Base-by-base conservation (phyloP, 2,329 filamentous ascomycete genomes). In the Microcyclosporella mali region DNA sequence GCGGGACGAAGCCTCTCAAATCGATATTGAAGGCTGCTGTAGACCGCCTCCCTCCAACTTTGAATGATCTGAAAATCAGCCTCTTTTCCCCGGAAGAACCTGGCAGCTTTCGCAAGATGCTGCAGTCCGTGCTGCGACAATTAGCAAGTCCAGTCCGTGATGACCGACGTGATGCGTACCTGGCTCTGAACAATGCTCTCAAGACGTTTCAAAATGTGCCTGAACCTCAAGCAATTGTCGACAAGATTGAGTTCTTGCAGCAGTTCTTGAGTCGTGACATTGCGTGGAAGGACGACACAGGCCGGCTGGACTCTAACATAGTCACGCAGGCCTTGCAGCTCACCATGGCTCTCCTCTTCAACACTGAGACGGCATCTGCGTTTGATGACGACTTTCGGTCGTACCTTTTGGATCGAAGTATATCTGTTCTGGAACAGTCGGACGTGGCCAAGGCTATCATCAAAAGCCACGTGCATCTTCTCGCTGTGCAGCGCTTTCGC, bases 241-340 rank as follows among this genome's bases (percentile, higher is more conserved):
- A 79, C 38, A 94, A 92, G 64, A 83, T 95, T 73, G 74, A 76
- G 9, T 67, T 86, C 2, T 75, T 97, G 45, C 79, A 80, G 52
- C 83, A 88, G 46, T 95, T 88, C 60, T 87, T 97, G 42, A 81
- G 84, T 56, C 78, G 89, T 46, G 92, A 98, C 60, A 73, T 95
- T 17, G 76, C 74, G 6, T 73, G 79, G 9, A 81, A 78, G 51
- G 72, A 75, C 28, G 61, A 73, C 4, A 43, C 33, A 25, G 56
- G 55, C n/a, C 45, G 47, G 19, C 43, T 71, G 29, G 86, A 94
- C 56, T 75, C 76, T 1, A 82, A 82, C 33, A 74, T 97, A 10
- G 75, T 82, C 36, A 83, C 82, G 40, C 84, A 94, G 53, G 84
- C 88, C 2, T 70, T 95, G 40, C 86, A 81, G 46, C 71, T 97